Conservation (phyloP, 2,329 filamentous ascomycete species). For the Botryosphaeria dothidea region DNA sequence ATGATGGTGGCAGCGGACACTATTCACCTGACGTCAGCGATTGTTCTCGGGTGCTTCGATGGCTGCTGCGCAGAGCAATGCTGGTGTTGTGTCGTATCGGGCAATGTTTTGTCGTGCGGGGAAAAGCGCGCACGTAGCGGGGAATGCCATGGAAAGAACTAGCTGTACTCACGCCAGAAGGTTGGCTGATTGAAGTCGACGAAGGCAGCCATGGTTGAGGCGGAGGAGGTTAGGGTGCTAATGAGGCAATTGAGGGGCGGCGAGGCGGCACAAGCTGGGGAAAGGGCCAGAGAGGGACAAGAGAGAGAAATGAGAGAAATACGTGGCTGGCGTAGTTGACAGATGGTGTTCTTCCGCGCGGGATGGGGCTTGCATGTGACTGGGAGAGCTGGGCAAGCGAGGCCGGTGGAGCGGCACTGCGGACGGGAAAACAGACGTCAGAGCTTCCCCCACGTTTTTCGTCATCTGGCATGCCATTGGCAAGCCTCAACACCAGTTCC, state of each 20-base stretch:
- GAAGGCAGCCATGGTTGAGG: slow-evolving; percentile 24
- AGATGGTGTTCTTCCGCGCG: slow-evolving; percentile 14
- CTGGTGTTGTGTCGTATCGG: neutral
- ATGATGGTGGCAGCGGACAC: slow-evolving; percentile 80
- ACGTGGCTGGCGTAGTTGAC: slow-evolving; percentile 24
- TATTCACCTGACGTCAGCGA: slow-evolving; percentile 38
- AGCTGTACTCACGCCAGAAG: slow-evolving; percentile 46
- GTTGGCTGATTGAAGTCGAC: slow-evolving; percentile 49
- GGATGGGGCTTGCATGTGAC: slow-evolving; percentile 15
- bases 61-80: neutral
- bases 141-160: neutral
- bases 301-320: slow-evolving; percentile 34
- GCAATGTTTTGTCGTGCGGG: neutral
- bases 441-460: slow-evolving; percentile 13
- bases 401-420: slow-evolving; percentile 1
- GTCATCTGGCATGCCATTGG: neutral
- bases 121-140: neutral
- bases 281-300: slow-evolving; percentile 27
- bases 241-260: neutral
- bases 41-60: neutral
- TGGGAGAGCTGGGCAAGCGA: neutral
- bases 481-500: neutral
- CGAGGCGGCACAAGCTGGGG: neutral
- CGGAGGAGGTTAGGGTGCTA: neutral
- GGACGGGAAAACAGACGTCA: neutral